Percentiles rank a stretch among this genome's conserved stretches.
phyloP scores from a whole-genome alignment of 305 asterid genomes.

The Solanum aculeatissimum region DNA sequence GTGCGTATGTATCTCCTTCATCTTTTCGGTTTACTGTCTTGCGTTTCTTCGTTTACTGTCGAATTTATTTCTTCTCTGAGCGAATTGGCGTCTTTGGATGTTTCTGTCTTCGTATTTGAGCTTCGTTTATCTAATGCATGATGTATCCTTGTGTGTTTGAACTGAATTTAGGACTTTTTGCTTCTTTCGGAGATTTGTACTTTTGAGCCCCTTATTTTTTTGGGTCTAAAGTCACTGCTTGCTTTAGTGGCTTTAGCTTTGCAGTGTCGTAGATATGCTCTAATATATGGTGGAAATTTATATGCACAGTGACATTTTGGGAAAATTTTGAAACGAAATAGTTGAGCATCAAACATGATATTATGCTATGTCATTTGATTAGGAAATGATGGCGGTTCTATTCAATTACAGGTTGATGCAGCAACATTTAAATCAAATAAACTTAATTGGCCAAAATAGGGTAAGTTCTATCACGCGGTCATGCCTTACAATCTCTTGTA shows the following conservation, averaged over 20 bases:
- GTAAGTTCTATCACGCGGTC: neutral
- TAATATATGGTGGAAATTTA: neutral
- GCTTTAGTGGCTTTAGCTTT: neutral
- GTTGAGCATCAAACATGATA: neutral
- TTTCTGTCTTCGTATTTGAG: neutral
- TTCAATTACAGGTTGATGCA: neutral
- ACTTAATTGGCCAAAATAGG: neutral
- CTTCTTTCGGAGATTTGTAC: neutral
- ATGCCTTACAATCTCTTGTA: neutral
- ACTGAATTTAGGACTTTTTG: neutral
- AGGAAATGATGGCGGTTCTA: neutral
- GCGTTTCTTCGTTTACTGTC: neutral
- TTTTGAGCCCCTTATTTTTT: neutral
- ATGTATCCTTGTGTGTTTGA: neutral
- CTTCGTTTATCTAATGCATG: neutral
- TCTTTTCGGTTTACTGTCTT: neutral
- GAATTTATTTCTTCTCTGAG: neutral
- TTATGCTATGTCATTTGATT: neutral
- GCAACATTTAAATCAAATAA: neutral
- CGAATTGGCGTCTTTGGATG: neutral
- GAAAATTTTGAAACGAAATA: neutral
- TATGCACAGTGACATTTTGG: neutral
- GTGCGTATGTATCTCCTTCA: neutral
- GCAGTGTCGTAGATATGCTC: neutral
- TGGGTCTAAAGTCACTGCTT: neutral